Conservation (phyloP, 2,329 filamentous ascomycete genomes). For the Trichophyton equinum region DNA sequence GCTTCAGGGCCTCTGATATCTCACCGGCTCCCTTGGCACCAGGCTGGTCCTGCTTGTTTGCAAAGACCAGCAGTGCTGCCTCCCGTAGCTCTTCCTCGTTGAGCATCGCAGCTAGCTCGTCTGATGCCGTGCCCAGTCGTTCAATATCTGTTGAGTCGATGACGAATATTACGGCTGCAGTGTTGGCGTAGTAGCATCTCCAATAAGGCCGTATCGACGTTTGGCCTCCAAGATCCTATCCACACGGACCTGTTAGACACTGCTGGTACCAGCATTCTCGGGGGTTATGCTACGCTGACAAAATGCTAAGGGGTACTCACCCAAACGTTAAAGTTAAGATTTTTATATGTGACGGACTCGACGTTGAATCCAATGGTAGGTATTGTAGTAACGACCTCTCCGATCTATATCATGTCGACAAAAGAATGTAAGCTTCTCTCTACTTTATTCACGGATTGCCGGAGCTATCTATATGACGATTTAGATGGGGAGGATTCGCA, state of each 20-base stretch:
- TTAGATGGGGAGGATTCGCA: conserved; percentile 28
- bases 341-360: conserved; percentile 96
- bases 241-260: not conserved
- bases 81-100: conserved; percentile 95
- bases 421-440: not conserved
- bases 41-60: conserved; percentile 98
- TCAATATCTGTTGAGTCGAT: conserved; percentile 98
- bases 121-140: conserved; percentile 77
- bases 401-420: conserved; percentile 51
- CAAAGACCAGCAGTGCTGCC: conserved; percentile 83
- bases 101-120: conserved; percentile 88
- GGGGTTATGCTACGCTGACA: not conserved
- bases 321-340: conserved; percentile 98
- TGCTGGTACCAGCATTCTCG: not conserved
- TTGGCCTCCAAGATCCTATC: conserved; percentile 81
- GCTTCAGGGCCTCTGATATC: conserved; percentile 81
- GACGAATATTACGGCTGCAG: conserved; percentile 94
- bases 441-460: not conserved
- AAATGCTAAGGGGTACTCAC: conserved; percentile 37
- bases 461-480: not conserved
- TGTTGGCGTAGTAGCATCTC: conserved; percentile 99
- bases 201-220: conserved; percentile 98
- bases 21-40: conserved; percentile 93
- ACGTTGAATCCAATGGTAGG: conserved; percentile 99
- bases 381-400: conserved; percentile 97